Percentiles rank a stretch among this genome's conserved stretches.
These are phyloP conservation scores for Cerrena zonata DNA, from an alignment of 1,284 basidiomycete genomes.

Conservation along the genomic window DNA sequence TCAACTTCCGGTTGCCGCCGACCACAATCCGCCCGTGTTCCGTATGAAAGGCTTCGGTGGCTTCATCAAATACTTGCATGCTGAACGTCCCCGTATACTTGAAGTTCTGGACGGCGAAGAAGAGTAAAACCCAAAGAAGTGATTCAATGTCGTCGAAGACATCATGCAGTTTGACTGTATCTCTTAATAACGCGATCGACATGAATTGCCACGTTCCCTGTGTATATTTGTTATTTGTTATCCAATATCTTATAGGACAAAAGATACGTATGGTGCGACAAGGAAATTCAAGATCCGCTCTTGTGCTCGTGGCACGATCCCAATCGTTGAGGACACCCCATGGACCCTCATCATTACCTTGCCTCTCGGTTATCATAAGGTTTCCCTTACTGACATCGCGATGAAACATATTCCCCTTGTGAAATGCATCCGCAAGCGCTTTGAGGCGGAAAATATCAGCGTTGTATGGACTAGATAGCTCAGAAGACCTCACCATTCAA, in stretches of 20 bases:
- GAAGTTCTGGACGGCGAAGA: neutral
- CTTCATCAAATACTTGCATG: neutral
- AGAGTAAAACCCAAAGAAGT: neutral
- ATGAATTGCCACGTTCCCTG: conserved; percentile 1
- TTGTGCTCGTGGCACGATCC: conserved; percentile 3
- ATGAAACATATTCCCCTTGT: conserved; percentile 3
- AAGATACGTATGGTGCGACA: neutral
- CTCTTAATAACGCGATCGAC: neutral
- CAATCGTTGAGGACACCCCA: conserved; percentile 11
- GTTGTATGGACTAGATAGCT: neutral
- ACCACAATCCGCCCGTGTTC: neutral
- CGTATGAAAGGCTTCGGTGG: neutral
- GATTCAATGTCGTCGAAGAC: neutral
- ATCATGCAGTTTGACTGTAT: neutral
- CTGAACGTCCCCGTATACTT: neutral
- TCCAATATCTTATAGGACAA: neutral
- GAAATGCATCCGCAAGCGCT: conserved; percentile 3
- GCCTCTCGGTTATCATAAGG: conserved; percentile 8
- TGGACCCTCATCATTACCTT: neutral
- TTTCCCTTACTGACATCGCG: conserved; percentile 12
- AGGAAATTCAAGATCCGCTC: neutral
- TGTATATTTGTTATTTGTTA: neutral
- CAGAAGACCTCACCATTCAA: conserved; percentile 3
- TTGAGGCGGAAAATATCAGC: neutral
- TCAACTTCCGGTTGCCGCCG: neutral